A percentile compares a stretch with the other conserved stretches of the same genome.
These are phyloP conservation scores for Persicaria tinctoria DNA, from an alignment of 148 eudicot genomes.

Conservation along the genomic window DNA sequence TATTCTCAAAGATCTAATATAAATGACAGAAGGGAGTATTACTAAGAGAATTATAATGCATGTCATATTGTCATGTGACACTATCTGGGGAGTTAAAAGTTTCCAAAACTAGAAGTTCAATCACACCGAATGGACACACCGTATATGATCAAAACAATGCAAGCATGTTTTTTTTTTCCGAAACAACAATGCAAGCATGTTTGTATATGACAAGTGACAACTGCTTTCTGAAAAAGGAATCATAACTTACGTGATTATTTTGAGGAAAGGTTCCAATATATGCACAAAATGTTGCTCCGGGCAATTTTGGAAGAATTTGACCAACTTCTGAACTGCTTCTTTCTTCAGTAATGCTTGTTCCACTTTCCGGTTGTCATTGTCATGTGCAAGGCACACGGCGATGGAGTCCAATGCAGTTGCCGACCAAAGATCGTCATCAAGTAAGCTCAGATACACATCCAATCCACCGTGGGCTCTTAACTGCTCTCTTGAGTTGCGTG, in stretches of 20 bases:
- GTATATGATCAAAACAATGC: background rate
- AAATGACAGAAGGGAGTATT: background rate
- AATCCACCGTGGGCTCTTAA: conserved; percentile 95
- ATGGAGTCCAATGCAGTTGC: conserved; percentile 94
- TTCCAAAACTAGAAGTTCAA: background rate
- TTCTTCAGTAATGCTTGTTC: conserved; percentile 94
- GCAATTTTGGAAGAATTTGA: conserved; percentile 81
- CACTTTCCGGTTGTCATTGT: conserved; percentile 86
- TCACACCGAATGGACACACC: too few relatives aligned
- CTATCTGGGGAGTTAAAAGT: background rate
- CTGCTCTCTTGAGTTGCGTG: conserved; percentile 96
- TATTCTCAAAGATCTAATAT: too few relatives aligned
- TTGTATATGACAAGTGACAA: conserved; percentile 1
- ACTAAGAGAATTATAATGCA: background rate
- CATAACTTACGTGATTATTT: conserved; percentile 79
- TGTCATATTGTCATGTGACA: background rate
- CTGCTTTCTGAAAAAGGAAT: background rate
- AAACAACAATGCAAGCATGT: background rate
- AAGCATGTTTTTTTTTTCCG: background rate
- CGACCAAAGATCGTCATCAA: conserved; percentile 91
- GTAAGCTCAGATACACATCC: conserved; percentile 89
- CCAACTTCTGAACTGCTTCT: conserved; percentile 93
- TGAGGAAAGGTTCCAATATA: conserved; percentile 95
- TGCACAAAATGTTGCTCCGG: conserved; percentile 89
- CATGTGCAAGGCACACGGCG: conserved; percentile 96